Percentiles rank a stretch among this genome's conserved stretches.
Conservation (phyloP, 2,329 filamentous ascomycete genomes). For the Colletotrichum kahawae region DNA sequence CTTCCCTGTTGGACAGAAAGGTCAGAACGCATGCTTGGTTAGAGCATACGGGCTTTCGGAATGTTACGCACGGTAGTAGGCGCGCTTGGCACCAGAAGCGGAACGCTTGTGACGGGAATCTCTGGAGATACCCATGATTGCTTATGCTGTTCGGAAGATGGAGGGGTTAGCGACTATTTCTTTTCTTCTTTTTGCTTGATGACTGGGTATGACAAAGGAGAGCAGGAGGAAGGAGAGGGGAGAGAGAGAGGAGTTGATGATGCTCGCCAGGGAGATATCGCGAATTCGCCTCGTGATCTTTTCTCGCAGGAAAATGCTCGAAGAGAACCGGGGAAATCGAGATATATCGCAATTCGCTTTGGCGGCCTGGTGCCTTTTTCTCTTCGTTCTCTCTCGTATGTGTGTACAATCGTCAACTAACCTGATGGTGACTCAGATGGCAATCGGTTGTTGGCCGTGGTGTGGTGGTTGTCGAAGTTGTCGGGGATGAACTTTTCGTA, state of each 20-base stretch:
- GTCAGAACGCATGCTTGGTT: slow-evolving; percentile 73
- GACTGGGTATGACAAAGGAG: neutral
- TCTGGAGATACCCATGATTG: slow-evolving; percentile 99
- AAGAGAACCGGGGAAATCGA: neutral
- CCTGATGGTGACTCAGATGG: slow-evolving; percentile 20
- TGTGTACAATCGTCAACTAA: slow-evolving; percentile 10
- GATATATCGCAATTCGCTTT: neutral
- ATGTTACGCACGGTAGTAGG: slow-evolving; percentile 81
- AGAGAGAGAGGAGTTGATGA: neutral
- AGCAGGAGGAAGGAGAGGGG: too few species aligned
- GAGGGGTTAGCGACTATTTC: slow-evolving; percentile 25
- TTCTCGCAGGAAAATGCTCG: neutral
- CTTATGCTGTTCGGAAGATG: slow-evolving; percentile 60
- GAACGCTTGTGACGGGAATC: slow-evolving; percentile 99
- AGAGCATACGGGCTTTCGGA: slow-evolving; percentile 72
- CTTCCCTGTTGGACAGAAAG: slow-evolving; percentile 74
- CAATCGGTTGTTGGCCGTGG: slow-evolving; percentile 21
- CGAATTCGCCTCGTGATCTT: slow-evolving; percentile 6
- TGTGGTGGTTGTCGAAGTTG: slow-evolving; percentile 21
- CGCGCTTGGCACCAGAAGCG: slow-evolving; percentile 97
- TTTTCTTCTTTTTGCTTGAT: too few species aligned
- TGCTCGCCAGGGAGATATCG: slow-evolving; percentile 5
- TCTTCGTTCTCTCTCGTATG: neutral
- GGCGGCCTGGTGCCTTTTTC: neutral
- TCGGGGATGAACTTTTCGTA: slow-evolving; percentile 17